Conservation (phyloP, 208 protist genomes). For the Leishmania martiniquensis region DNA sequence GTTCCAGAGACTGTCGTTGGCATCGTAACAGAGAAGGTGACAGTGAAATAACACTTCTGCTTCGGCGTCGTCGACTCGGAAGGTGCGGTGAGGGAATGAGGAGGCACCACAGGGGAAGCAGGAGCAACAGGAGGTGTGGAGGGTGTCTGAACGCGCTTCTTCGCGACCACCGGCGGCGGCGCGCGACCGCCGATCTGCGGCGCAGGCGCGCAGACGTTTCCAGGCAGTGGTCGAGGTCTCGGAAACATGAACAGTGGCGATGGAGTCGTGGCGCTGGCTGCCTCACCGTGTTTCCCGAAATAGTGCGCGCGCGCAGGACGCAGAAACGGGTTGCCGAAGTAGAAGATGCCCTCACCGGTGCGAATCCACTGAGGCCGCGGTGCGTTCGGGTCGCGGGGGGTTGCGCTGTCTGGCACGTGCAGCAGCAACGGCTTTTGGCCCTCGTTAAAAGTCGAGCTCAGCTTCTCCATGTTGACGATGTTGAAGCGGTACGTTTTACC, state of each 20-base stretch:
- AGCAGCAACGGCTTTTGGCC: constrained; percentile 94
- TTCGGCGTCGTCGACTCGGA: constrained; percentile 7
- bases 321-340: constrained; percentile 79
- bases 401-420: constrained; percentile 47
- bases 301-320: constrained; percentile 48
- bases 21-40: constrained; percentile 93
- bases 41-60: constrained; percentile 86
- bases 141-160: constrained; percentile 10
- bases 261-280: background rate
- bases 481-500: constrained; percentile 94
- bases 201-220: background rate
- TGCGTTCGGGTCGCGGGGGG: background rate
- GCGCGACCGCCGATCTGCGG: constrained; percentile 11
- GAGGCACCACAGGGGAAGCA: background rate
- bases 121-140: background rate
- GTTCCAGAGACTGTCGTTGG: constrained; percentile 60
- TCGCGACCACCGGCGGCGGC: constrained; percentile 21
- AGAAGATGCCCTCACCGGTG: constrained; percentile 77
- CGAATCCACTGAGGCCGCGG: constrained; percentile 50
- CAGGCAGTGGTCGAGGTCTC: background rate
- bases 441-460: constrained; percentile 94
- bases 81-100: background rate
- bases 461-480: constrained; percentile 97
- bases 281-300: constrained; percentile 24
- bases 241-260: background rate